Conservation (phyloP, 495 filamentous ascomycete genomes). For the Xylaria castorea region DNA sequence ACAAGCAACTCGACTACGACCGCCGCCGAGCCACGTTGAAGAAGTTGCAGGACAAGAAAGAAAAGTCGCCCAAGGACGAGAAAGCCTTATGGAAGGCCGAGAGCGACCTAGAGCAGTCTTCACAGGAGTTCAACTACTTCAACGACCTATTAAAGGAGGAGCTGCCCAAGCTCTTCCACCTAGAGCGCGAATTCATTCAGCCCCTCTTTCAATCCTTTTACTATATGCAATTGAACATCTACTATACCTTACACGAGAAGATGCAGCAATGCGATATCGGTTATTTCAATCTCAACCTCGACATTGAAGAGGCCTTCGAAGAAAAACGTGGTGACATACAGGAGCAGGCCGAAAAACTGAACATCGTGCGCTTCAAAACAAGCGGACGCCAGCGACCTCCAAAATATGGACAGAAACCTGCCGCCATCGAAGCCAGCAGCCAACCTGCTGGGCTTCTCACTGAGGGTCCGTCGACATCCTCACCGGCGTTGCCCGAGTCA, state of each 20-base stretch:
- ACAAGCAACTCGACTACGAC: constrained; percentile 98
- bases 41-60: constrained; percentile 97
- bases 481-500: neutral
- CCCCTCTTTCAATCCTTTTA: constrained; percentile 99
- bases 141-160: constrained; percentile 97
- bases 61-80: constrained; percentile 94
- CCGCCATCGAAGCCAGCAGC: constrained; percentile 47
- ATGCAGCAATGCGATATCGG: constrained; percentile 97
- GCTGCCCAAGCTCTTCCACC: constrained; percentile 85
- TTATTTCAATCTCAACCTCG: constrained; percentile 91
- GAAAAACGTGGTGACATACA: constrained; percentile 85
- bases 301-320: constrained; percentile 89
- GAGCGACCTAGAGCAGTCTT: constrained; percentile 87
- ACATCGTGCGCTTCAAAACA: constrained; percentile 88
- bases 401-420: constrained; percentile 58
- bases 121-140: constrained; percentile 95
- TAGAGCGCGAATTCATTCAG: constrained; percentile 97
- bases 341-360: constrained; percentile 79
- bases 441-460: constrained; percentile 51
- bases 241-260: constrained; percentile 96
- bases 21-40: constrained; percentile 81
- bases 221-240: constrained; percentile 99
- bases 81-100: constrained; percentile 97
- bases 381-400: constrained; percentile 66
- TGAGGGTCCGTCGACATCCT: constrained; percentile 42